Base-by-base conservation (phyloP, 2,329 filamentous ascomycete genomes). In the Eutypella sp. region DNA sequence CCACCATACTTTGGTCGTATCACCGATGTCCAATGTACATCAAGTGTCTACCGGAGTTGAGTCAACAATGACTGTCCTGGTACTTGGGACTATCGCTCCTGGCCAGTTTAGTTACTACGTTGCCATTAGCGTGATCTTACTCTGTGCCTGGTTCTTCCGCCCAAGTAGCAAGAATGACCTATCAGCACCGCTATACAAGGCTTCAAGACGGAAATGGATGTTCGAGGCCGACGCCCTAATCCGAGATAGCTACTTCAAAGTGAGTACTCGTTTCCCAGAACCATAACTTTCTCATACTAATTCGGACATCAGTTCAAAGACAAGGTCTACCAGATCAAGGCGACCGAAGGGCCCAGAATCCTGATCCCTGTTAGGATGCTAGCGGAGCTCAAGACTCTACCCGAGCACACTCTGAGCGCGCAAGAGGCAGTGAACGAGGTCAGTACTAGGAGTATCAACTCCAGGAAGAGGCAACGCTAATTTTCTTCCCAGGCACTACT, bases 391-490 rank as follows among this genome's bases (percentile, higher is more conserved):
- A 76, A 74, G 53, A 66, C 66, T 6, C 53, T 76, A 5, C 73
- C 73, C 0, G 74, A 76, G 44, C 68, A 75, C 37, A 64, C 71
- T 8, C 57, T 76, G 33, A 76, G 74, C 45, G 70, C 73, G 8
- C 70, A 65, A 5, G 72, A 71, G 42, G 74, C 74, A 5, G 69
- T 76, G 40, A 65, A 67, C 46, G 73, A 76, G 63, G 71, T 74
- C 46, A 40, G 55, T 51, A 33, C 15, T 39, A 25, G 8, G 47
- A 22, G 11, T 10, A 39, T 44, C 8, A 10, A 23, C 5, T 7
- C 11, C 15, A 7, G 4, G 10, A 5, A 22, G 4, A 16, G 23
- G 20, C n/a, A n/a, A n/a, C 10, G 6, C 46, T 42, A 45, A 53
- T 18, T 31, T 29, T n/a, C 22, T 4, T 39, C 38, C 36, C 40